Base-by-base conservation (phyloP, 2,329 filamentous ascomycete genomes). In the Corinectria fuckeliana region DNA sequence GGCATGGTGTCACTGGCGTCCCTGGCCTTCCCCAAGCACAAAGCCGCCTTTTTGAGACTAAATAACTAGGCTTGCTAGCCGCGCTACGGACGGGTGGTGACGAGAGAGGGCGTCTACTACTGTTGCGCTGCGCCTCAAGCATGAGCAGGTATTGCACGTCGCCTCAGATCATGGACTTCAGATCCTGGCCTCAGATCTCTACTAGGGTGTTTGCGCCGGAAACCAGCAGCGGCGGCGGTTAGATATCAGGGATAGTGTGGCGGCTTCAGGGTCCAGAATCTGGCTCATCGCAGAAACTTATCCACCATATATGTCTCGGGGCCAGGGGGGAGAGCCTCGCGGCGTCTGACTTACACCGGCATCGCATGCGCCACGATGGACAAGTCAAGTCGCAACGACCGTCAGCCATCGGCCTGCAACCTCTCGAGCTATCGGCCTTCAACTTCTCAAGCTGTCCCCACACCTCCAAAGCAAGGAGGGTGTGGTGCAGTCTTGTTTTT, bases 1-100 rank as follows among this genome's bases (percentile, higher is more conserved):
- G 58, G 56, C 68, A 66, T 60, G 58, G 63, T 66, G 53, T 62
- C 59, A 65, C 57, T 57, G 28, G 47, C 48, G 49, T 56, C n/a
- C 52, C 41, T 42, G 48, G 44, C 23, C 39, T 23, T 20, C 48
- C 47, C 50, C 52, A 52, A 55, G 47, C 54, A 42, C 51, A 56
- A 54, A 54, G 50, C 50, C 56, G 64, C 58, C 57, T 57, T 25
- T 34, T 25, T 34, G 10, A 56, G 49, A 32, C 60, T 63, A 58
- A 32, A 57, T 63, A 58, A 56, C 62, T 50, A 20, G 55, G 60
- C 50, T 20, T 41, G 44, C 52, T 34, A 23, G 42, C 52, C 44
- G 52, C 51, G n/a, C 28, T 30, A 48, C 13, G 36, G 32, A 47
- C 38, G 23, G 14, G 25, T 28, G 49, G 26, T 32, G 49, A 51